Evolutionary conservation across 2,329 filamentous ascomycete species (phyloP).

Genomic region (Diaporthe sp.): DNA sequence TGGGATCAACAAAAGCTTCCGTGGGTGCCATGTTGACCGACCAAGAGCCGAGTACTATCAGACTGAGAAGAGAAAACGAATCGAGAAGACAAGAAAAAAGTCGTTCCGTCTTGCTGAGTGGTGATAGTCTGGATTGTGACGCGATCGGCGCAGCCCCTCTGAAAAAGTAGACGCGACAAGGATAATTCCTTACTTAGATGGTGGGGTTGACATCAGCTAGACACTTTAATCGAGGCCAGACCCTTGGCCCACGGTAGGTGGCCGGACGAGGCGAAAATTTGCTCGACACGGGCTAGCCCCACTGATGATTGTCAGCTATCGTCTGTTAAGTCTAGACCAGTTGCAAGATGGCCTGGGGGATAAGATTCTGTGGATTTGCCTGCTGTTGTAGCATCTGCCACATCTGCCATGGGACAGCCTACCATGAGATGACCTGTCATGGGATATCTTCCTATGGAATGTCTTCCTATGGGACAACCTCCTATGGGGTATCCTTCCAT

Average conservation of each 20-base stretch:
- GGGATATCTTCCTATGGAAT: not conserved
- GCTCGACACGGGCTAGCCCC: not conserved
- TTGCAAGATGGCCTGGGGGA: no score
- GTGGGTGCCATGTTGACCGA: slow-evolving; percentile 46
- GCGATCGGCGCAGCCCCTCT: slow-evolving; percentile 6
- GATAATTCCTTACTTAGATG: slow-evolving; percentile 10
- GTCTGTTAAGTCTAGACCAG: not conserved
- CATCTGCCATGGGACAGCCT: not conserved
- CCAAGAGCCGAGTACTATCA: not conserved
- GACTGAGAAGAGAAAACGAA: not conserved
- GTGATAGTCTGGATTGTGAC: not conserved
- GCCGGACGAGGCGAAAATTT: not conserved
- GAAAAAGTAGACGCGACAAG: not conserved
- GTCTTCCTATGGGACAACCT: not conserved
- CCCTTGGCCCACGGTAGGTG: not conserved
- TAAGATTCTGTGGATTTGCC: not conserved
- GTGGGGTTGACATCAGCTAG: slow-evolving; percentile 12
- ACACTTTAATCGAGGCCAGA: slow-evolving; percentile 7
- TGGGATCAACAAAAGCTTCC: slow-evolving; percentile 51
- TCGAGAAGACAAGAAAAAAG: not conserved
- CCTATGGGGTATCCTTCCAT: not conserved
- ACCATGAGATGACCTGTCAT: not conserved
- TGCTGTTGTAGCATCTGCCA: not conserved
- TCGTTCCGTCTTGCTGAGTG: not conserved
- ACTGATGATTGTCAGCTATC: not conserved